Percentiles rank a stretch among this genome's conserved stretches.
Evolutionary conservation across 2,329 filamentous ascomycete species (phyloP).

Genomic region (Arthrocladium fulminans): DNA sequence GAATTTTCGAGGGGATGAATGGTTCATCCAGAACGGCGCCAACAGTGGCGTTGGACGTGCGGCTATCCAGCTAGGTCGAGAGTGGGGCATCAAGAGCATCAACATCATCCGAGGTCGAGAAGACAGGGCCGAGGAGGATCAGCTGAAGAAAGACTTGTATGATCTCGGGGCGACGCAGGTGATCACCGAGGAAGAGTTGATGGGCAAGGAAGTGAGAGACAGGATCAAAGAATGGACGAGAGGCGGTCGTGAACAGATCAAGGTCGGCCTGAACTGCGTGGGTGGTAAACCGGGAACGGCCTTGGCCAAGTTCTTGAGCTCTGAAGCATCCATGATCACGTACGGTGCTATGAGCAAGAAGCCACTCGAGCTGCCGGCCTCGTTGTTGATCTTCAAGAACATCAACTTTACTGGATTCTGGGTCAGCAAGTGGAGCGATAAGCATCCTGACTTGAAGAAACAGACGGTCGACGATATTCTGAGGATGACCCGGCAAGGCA

Average conservation of each 20-base stretch:
- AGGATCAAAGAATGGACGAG: conserved; percentile 60
- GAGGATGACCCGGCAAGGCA: conserved; percentile 60
- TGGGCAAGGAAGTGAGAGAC: conserved; percentile 35
- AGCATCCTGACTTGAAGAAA: conserved; percentile 62
- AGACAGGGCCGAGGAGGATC: conserved; percentile 49
- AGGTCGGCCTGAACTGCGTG: conserved; percentile 83
- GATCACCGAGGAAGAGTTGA: conserved; percentile 52
- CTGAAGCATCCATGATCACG: conserved; percentile 69
- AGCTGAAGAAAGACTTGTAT: conserved; percentile 51
- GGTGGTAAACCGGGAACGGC: conserved; percentile 76
- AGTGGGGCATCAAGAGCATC: conserved; percentile 86
- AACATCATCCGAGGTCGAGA: conserved; percentile 74
- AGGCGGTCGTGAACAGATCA: conserved; percentile 61
- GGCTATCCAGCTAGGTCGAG: conserved; percentile 74
- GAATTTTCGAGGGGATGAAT: conserved; percentile 61
- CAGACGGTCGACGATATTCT: conserved; percentile 79
- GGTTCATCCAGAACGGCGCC: conserved; percentile 95
- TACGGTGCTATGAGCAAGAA: conserved; percentile 94
- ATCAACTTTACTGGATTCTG: conserved; percentile 87
- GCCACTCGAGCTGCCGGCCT: conserved; percentile 71
- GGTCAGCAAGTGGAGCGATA: conserved; percentile 81
- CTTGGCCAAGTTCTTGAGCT: conserved; percentile 63
- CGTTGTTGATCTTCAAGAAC: conserved; percentile 87
- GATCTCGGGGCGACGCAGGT: conserved; percentile 55
- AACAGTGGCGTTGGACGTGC: conserved; percentile 88